Evolutionary conservation across 2,329 filamentous ascomycete genomes (phyloP).

Genomic region (Trichophyton rubrum): DNA sequence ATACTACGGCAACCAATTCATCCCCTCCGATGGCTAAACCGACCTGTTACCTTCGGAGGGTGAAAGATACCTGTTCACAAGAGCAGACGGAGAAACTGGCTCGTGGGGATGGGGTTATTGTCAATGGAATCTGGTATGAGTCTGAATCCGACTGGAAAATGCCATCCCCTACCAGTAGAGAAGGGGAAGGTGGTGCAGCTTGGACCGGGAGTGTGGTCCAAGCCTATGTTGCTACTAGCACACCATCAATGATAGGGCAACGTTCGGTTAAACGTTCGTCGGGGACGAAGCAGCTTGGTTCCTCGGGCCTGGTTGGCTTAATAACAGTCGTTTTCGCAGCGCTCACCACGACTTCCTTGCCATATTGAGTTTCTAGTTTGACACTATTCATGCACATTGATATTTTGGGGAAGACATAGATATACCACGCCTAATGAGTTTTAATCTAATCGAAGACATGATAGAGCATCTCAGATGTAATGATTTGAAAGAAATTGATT

Average conservation of each 20-base stretch:
- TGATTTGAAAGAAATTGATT: not conserved
- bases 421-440: not conserved
- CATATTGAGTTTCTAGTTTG: not conserved
- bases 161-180: not conserved
- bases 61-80: conserved; percentile 1
- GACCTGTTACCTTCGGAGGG: conserved; percentile 45
- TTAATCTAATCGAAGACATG: not conserved
- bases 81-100: conserved; percentile 29
- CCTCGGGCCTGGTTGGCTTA: not conserved
- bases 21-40: conserved; percentile 38
- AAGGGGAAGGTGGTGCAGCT: not conserved
- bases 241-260: not conserved
- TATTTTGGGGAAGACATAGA: not conserved
- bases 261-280: not conserved
- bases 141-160: conserved; percentile 25
- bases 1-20: conserved; percentile 45
- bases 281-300: not conserved
- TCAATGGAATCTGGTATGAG: conserved; percentile 47
- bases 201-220: not conserved
- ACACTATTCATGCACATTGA: not conserved
- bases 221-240: not conserved
- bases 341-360: not conserved
- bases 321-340: not conserved
- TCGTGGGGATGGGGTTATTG: conserved; percentile 42
- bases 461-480: not conserved